These are phyloP conservation scores for Coccomyxa subellipsoidea DNA, from an alignment of 163 green algal genomes.

Conservation along the genomic window DNA sequence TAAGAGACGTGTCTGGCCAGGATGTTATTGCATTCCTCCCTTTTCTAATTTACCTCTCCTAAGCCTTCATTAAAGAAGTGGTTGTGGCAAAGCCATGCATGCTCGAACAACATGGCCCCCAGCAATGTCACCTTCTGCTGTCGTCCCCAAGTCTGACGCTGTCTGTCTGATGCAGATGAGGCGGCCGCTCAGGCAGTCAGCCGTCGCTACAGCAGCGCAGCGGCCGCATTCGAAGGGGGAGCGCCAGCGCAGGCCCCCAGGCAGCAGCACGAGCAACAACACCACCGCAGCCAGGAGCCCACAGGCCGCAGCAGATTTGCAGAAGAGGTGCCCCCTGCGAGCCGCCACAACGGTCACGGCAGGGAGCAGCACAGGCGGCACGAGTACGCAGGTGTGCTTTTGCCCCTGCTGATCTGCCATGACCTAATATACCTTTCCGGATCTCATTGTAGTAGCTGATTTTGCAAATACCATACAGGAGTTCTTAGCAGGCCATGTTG, in stretches of 20 bases:
- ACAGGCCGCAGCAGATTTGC: background rate
- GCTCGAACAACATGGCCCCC: no score
- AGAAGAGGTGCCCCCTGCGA: background rate
- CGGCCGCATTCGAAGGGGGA: background rate
- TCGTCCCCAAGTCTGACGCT: background rate
- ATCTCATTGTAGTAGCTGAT: no score
- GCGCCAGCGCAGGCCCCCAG: background rate
- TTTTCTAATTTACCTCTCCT: no score
- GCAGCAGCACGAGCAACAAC: background rate
- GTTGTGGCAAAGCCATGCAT: no score
- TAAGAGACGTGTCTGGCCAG: no score
- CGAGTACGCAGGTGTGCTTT: background rate
- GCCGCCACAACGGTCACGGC: background rate
- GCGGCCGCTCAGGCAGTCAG: background rate
- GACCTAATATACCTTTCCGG: background rate
- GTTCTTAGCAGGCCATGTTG: no score
- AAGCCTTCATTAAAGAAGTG: no score
- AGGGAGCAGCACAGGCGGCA: background rate
- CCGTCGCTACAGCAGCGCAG: background rate
- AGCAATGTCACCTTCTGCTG: no score
- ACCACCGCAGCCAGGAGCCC: background rate
- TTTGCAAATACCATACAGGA: no score
- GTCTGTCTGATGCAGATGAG: background rate
- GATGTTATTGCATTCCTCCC: no score
- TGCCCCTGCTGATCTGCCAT: no score